Base-by-base conservation (phyloP, 176 grass and related monocot species). In the Panicum miliaceum region DNA sequence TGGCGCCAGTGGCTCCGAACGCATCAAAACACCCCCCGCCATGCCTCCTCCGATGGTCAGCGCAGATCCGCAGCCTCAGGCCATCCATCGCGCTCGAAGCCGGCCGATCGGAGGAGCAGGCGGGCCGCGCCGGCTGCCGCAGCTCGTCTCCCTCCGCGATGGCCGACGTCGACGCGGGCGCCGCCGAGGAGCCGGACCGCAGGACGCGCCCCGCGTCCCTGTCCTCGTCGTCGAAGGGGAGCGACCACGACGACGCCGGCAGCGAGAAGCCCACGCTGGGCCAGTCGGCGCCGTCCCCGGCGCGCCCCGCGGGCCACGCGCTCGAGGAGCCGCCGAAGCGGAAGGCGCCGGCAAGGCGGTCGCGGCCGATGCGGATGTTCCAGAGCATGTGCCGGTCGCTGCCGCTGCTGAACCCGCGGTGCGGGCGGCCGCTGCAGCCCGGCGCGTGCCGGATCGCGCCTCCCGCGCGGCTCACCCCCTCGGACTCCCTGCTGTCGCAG, bases 331-430 rank as follows among this genome's bases (percentile, higher is more conserved):
- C 86, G 3, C 78, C 87, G 0, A 18, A 5, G 29, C 63, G 81
- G 12, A 42, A 60, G 0, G 25, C 41, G 42, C 79, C 87, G 16
- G 10, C 23, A 0, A 71, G 80, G 1, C 76, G 76, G 5, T 83
- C 69, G 23, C 82, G 84, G 8, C 84, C 86, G 0, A 14, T 90
- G 22, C 85, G 94, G 53, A 41, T 91, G 68, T 57, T 97, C 58
- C 57, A 81, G 8, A 68, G 53, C 56, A 37, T 93, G 41, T 97
- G 74, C 74, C 89, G 78, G 10, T 83, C 94, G 16, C 83, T 97
- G 0, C 94, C 94, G 9, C 59, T 97, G 34, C 58, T 91, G 68
- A 91, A 64, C 15, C 82, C 82, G 27, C 80, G 73, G 58, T 97
- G 89, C 73, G 58, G 70, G 45, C 75, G 47, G 43, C 78, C 13